Percentiles rank a stretch among this genome's conserved stretches.
phyloP scores from a whole-genome alignment of 257 asterid species.

The Solanum boliviense region DNA sequence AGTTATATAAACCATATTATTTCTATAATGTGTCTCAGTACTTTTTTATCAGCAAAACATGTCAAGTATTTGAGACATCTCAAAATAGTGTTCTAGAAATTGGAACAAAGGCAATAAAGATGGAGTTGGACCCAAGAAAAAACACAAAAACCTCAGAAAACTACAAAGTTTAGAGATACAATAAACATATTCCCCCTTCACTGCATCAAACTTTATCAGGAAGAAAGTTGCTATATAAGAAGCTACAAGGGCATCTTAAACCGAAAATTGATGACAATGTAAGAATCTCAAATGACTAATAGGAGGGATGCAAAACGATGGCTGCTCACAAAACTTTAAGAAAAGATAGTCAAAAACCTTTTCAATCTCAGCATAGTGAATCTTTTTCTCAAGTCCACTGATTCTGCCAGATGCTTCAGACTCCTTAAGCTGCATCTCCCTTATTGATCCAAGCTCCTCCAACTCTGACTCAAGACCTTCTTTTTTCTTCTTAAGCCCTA shows the following conservation, averaged over 20 bases:
- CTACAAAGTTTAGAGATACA: background rate
- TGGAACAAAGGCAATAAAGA: background rate
- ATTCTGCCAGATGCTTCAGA: slow-evolving; percentile 93
- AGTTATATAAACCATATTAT: background rate
- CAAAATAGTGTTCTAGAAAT: background rate
- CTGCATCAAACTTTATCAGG: background rate
- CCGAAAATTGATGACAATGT: background rate
- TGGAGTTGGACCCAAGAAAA: background rate
- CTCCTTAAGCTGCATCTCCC: slow-evolving; percentile 96
- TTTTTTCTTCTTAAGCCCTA: slow-evolving; percentile 83
- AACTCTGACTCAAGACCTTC: slow-evolving; percentile 67
- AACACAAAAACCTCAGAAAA: background rate
- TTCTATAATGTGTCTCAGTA: background rate
- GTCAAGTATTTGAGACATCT: background rate
- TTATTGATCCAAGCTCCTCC: slow-evolving; percentile 91
- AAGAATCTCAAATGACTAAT: background rate
- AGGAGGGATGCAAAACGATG: background rate
- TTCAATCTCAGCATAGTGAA: slow-evolving; percentile 92
- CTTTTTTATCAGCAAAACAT: background rate
- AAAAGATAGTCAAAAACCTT: slow-evolving; percentile 36
- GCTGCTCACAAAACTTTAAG: background rate
- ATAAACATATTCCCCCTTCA: background rate
- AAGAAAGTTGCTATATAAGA: background rate
- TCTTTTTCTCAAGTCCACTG: slow-evolving; percentile 95
- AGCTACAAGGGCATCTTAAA: background rate